Percentiles rank a stretch among this genome's conserved stretches.
These are phyloP conservation scores for Cynanchum wilfordii DNA, from an alignment of 257 asterid species.

Conservation along the genomic window DNA sequence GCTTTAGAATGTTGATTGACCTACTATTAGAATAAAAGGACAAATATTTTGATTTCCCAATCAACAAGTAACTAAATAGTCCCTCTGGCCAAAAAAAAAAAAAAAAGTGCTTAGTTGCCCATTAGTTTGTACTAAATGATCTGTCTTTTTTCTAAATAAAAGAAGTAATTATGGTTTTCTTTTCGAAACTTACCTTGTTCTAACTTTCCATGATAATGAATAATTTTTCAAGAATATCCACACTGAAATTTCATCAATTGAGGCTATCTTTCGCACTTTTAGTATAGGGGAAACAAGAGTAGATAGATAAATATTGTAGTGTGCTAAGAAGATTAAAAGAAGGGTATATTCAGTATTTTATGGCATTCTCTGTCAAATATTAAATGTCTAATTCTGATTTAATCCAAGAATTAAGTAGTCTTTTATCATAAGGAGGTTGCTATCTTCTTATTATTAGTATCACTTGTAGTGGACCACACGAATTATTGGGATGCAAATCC, in stretches of 20 bases:
- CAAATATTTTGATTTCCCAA: not conserved
- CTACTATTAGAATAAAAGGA: not conserved
- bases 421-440: not conserved
- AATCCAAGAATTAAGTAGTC: not conserved
- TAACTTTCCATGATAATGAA: not conserved
- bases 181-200: not conserved
- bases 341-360: not conserved
- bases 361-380: not conserved
- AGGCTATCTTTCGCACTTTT: no score
- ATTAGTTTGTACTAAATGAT: no score
- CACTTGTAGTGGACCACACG: no score
- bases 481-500: not conserved
- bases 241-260: not conserved
- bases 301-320: no score
- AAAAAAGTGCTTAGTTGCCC: not conserved
- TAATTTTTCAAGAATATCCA: not conserved
- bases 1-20: not conserved
- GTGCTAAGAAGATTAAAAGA: not conserved
- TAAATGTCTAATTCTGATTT: not conserved
- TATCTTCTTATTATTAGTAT: no score
- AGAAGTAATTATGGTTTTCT: not conserved
- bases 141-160: no score
- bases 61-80: not conserved
- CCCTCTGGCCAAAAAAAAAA: not conserved
- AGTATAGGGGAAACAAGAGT: no score